Conservation (phyloP, 306 rosid species). For the Vigna unguiculata region DNA sequence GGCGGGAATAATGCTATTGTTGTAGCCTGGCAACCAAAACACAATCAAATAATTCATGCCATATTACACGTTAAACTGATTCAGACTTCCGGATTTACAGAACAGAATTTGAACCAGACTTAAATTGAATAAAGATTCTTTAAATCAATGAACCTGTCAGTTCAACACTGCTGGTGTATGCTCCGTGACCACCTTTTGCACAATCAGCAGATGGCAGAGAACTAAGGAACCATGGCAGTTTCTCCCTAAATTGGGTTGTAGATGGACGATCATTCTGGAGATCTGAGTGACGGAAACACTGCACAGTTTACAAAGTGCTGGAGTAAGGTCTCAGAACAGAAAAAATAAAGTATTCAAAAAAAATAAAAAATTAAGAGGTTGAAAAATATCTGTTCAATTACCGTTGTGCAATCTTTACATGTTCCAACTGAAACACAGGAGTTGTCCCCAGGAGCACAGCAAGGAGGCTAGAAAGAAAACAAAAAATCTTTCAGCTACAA, state of each 20-base stretch:
- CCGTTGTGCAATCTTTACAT: slow-evolving; percentile 98
- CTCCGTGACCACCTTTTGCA: slow-evolving; percentile 99
- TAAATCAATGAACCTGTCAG: slow-evolving; percentile 70
- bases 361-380: not conserved
- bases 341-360: slow-evolving; percentile 6
- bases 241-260: slow-evolving; percentile 80
- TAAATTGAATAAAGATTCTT: slow-evolving; percentile 15
- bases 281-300: slow-evolving; percentile 92
- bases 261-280: slow-evolving; percentile 80
- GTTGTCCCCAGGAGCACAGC: slow-evolving; percentile 74
- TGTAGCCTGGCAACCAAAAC: slow-evolving; percentile 64
- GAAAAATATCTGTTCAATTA: slow-evolving; percentile 50
- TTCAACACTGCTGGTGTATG: slow-evolving; percentile 93
- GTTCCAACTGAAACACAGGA: slow-evolving; percentile 72
- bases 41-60: slow-evolving; percentile 31
- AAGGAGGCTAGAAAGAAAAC: slow-evolving; percentile 76
- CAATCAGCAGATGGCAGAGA: slow-evolving; percentile 98
- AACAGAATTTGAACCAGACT: slow-evolving; percentile 17
- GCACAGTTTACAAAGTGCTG: slow-evolving; percentile 48
- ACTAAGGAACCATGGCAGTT: slow-evolving; percentile 93
- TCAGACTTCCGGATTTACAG: slow-evolving; percentile 25
- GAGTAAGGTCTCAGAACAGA: slow-evolving; percentile 43
- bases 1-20: slow-evolving; percentile 80
- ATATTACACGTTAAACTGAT: not conserved
- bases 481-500: slow-evolving; percentile 43